Percentiles rank a stretch among this genome's conserved stretches.
phyloP scores from a whole-genome alignment of 768 basidiomycete species.

The Kwoniella sp. region DNA sequence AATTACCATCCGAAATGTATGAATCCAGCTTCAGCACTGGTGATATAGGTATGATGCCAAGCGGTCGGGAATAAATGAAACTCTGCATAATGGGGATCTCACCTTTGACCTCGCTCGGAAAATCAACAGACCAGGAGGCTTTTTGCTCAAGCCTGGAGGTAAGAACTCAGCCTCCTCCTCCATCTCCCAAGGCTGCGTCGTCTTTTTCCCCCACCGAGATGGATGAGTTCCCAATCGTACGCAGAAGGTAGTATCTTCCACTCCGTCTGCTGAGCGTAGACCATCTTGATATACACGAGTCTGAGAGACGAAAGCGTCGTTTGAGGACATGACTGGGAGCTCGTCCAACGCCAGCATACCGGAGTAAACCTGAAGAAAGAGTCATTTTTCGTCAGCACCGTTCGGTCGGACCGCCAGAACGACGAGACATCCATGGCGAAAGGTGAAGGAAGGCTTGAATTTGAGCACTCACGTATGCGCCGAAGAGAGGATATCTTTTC shows the following conservation, averaged over 20 bases:
- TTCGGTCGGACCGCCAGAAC: too few species aligned
- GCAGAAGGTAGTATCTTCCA: conserved; percentile 85
- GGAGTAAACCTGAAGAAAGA: conserved; percentile 78
- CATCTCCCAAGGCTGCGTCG: conserved; percentile 39
- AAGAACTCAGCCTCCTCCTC: conserved; percentile 32
- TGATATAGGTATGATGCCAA: too few species aligned
- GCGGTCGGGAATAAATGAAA: too few species aligned
- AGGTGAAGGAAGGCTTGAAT: too few species aligned
- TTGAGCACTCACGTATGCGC: conserved; percentile 54
- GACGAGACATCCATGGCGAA: too few species aligned
- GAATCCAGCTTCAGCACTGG: too few species aligned
- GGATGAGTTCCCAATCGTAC: conserved; percentile 55
- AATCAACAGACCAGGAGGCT: conserved; percentile 40
- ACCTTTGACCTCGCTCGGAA: conserved; percentile 54
- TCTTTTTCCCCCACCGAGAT: conserved; percentile 60
- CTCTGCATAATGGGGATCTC: conserved; percentile 25
- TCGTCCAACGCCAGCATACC: conserved; percentile 68
- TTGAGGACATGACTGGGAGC: conserved; percentile 31
- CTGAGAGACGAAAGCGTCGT: conserved; percentile 40
- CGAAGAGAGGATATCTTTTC: conserved; percentile 49
- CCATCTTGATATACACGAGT: conserved; percentile 87
- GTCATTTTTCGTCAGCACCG: too few species aligned
- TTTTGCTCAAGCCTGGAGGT: conserved; percentile 63
- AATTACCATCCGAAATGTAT: too few species aligned
- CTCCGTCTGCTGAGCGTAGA: conserved; percentile 77